Evolutionary conservation across 1,284 basidiomycete species (phyloP).

Genomic region (Melampsora americana): DNA sequence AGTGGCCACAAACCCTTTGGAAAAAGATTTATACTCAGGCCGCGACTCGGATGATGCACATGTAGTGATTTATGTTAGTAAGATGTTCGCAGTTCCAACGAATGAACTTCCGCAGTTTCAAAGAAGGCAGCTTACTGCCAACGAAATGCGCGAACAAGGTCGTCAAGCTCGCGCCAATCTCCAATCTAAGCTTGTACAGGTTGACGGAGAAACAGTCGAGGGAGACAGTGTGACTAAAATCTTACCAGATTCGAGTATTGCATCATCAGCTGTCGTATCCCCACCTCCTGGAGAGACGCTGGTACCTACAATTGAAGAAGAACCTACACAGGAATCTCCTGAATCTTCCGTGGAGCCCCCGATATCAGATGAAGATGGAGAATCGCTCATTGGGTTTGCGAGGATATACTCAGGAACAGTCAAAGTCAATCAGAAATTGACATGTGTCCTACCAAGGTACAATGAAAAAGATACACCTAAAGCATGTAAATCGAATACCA

Average conservation of each 20-base stretch:
- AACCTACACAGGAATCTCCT: slow-evolving; percentile 37
- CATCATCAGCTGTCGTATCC: slow-evolving; percentile 25
- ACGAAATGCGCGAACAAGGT: slow-evolving; percentile 78
- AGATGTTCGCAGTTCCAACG: slow-evolving; percentile 88
- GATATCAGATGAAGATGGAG: slow-evolving; percentile 55
- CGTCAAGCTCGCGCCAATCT: slow-evolving; percentile 60
- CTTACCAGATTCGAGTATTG: slow-evolving; percentile 2
- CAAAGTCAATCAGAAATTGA: slow-evolving; percentile 64
- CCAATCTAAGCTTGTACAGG: slow-evolving; percentile 52
- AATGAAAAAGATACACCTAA: slow-evolving; percentile 67
- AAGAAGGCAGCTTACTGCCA: slow-evolving; percentile 71
- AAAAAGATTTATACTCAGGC: slow-evolving; percentile 75
- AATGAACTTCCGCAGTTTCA: slow-evolving; percentile 82
- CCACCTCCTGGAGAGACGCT: slow-evolving; percentile 30
- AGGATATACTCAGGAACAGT: slow-evolving; percentile 88
- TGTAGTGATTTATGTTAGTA: slow-evolving; percentile 87
- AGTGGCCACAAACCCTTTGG: slow-evolving; percentile 71
- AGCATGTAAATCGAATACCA: slow-evolving; percentile 62
- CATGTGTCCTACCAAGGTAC: slow-evolving; percentile 86
- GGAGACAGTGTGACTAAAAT: slow-evolving; percentile 50
- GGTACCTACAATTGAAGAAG: not conserved
- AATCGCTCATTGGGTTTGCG: slow-evolving; percentile 83
- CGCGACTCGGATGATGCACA: slow-evolving; percentile 62
- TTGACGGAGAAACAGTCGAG: slow-evolving; percentile 48
- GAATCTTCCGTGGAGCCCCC: slow-evolving; percentile 45